Conservation (phyloP, 148 eudicot genomes). For the Dysphania ambrosioides region DNA sequence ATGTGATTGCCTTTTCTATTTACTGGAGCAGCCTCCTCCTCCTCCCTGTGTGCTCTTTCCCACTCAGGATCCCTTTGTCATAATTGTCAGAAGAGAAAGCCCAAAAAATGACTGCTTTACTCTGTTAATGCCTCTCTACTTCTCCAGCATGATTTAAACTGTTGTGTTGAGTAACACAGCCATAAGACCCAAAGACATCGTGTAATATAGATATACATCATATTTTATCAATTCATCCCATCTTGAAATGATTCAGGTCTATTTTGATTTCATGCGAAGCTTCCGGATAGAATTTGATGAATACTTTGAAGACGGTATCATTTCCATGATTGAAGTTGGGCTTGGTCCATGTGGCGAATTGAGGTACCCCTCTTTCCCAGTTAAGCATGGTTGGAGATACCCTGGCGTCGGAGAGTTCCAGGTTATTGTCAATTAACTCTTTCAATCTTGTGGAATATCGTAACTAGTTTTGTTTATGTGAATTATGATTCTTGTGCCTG, state of each 20-base stretch:
- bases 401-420: conserved; percentile 97
- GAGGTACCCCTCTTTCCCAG: conserved; percentile 80
- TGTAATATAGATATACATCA: background rate
- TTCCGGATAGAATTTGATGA: conserved; percentile 79
- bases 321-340: conserved; percentile 81
- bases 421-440: conserved; percentile 39
- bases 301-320: conserved; percentile 60
- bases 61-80: background rate
- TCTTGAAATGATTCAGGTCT: conserved; percentile 54
- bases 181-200: background rate
- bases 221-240: background rate
- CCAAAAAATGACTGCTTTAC: background rate
- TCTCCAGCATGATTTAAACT: background rate
- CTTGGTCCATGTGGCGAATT: conserved; percentile 95
- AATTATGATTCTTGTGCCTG: conserved; percentile 11
- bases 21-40: background rate
- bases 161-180: background rate
- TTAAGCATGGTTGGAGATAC: conserved; percentile 97
- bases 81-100: background rate
- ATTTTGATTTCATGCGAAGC: conserved; percentile 97
- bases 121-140: background rate
- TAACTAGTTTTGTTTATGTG: background rate
- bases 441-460: conserved; percentile 9
- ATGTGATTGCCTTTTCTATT: background rate
- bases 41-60: background rate